A percentile compares a stretch with the other conserved stretches of the same genome.
Evolutionary conservation across 1,139 yeast species (phyloP).

Genomic region (Sugiyamaella xylanicola): DNA sequence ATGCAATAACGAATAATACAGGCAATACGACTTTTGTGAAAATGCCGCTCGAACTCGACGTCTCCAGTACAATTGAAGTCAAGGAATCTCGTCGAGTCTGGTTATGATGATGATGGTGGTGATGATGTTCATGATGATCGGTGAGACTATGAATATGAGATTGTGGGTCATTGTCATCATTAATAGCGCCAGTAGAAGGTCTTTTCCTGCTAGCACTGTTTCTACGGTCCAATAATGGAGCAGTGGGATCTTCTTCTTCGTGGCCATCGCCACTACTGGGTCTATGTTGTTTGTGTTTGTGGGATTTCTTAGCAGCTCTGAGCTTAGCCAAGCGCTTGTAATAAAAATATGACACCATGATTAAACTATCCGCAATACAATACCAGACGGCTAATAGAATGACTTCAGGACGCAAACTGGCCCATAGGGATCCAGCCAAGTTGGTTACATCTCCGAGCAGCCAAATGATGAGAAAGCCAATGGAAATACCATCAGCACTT

Average conservation of each 20-base stretch:
- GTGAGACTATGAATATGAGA: too few species aligned
- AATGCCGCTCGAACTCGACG: constrained; percentile 28
- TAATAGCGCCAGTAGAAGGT: constrained; percentile 18
- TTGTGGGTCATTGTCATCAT: constrained; percentile 14
- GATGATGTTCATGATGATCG: constrained; percentile 20
- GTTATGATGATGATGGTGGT: constrained; percentile 24
- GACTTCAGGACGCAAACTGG: constrained; percentile 68
- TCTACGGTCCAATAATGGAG: constrained; percentile 33
- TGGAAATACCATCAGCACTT: constrained; percentile 77
- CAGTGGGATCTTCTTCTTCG: constrained; percentile 24
- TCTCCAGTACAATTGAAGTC: constrained; percentile 30
- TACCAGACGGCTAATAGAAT: constrained; percentile 73
- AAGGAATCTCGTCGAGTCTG: constrained; percentile 34
- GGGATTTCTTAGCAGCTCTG: constrained; percentile 17
- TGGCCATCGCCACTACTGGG: constrained; percentile 17
- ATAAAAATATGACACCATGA: constrained; percentile 64
- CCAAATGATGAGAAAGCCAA: constrained; percentile 72
- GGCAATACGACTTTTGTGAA: constrained; percentile 60
- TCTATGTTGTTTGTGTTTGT: constrained; percentile 20
- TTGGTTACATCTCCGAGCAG: constrained; percentile 72
- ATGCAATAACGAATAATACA: constrained; percentile 60
- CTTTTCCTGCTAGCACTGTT: constrained; percentile 29
- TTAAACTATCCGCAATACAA: constrained; percentile 65
- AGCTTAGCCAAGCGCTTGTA: constrained; percentile 34
- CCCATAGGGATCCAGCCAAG: constrained; percentile 71